phyloP scores from a whole-genome alignment of 345 rosid species.

The Eucalyptus albens region DNA sequence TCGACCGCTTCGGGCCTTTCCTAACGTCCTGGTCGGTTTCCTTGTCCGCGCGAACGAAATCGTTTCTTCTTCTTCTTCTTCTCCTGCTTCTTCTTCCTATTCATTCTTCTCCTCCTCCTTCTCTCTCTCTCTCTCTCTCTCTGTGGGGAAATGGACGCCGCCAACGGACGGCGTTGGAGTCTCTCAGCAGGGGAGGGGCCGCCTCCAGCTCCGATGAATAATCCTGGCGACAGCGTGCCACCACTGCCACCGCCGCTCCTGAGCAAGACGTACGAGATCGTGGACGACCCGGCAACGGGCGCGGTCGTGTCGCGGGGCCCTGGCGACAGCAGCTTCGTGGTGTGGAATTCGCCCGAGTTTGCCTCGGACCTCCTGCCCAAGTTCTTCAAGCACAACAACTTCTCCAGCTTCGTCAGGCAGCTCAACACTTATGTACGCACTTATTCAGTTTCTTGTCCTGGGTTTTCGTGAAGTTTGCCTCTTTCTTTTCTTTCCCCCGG shows the following conservation, averaged over 20 bases:
- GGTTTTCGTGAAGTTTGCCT: not conserved
- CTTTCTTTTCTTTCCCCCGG: not conserved
- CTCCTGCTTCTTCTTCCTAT: not conserved
- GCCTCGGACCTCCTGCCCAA: slow-evolving; percentile 65
- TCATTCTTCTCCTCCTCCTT: rapidly evolving
- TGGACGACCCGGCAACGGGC: slow-evolving; percentile 75
- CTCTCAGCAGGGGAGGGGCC: not conserved
- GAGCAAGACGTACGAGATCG: slow-evolving; percentile 89
- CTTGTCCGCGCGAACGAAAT: not conserved
- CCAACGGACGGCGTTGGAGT: not conserved
- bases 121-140: not conserved
- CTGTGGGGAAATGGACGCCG: slow-evolving; percentile 2
- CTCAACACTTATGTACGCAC: slow-evolving; percentile 67
- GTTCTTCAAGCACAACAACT: slow-evolving; percentile 81
- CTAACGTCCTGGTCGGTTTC: not conserved
- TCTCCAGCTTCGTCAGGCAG: slow-evolving; percentile 87
- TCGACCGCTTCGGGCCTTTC: not conserved
- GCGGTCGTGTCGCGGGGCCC: slow-evolving; percentile 65
- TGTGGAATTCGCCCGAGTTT: slow-evolving; percentile 82
- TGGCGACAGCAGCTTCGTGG: slow-evolving; percentile 65
- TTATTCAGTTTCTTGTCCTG: not conserved
- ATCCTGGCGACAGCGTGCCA: slow-evolving; percentile 27
- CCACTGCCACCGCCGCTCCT: slow-evolving; percentile 73
- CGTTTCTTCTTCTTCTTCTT: not conserved
- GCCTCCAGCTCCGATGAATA: slow-evolving; percentile 16